Base-by-base conservation (phyloP, 164 flowering plant species). In the Malania oleifera region DNA sequence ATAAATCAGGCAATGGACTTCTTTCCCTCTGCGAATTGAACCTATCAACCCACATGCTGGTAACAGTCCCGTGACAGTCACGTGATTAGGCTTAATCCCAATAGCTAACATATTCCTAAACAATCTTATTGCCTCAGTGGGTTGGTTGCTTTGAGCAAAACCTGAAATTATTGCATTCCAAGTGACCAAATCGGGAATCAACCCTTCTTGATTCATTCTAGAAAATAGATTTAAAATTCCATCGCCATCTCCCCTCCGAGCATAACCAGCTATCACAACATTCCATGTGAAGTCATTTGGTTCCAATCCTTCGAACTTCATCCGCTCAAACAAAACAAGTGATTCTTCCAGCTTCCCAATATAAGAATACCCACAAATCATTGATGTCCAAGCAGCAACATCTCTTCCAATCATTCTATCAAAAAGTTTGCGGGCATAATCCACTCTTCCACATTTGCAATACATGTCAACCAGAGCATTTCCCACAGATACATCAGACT, bases 241-340 rank as follows among this genome's bases (percentile, higher is more conserved):
- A 17, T 59, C 55, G 35, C 65, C 67, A 51, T 80, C 84, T 46
- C 83, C 81, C 15, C 20, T 62, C 57, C 71, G 64, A 52, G 83
- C 82, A 62, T 38, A 71, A 10, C 76, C 78, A 2, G 77, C 60
- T 22, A 82, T 72, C 57, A 82, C 49, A 0, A 77, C 81, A 54
- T 75, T 82, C 82, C 89, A 86, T 1, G 95, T 83, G 49, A 81
- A 83, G 34, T 77, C 77, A 68, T 89, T 86, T 0, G 84, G 91
- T 35, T 75, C 69, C 49, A 76, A 41, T 0, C 86, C 87, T 60
- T 69, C 75, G 68, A 66, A 48, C 61, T 67, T 82, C 86, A 82
- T 77, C 55, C 64, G 20, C 51, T 77, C 73, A 59, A 80, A 77
- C 68, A 80, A 64, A 20, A 40, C 41, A 18, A 73, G 38, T 0